A percentile compares a stretch with the other conserved stretches of the same genome.
Evolutionary conservation across 2,329 filamentous ascomycete genomes (phyloP).

Genomic region (Thielaviopsis populi): DNA sequence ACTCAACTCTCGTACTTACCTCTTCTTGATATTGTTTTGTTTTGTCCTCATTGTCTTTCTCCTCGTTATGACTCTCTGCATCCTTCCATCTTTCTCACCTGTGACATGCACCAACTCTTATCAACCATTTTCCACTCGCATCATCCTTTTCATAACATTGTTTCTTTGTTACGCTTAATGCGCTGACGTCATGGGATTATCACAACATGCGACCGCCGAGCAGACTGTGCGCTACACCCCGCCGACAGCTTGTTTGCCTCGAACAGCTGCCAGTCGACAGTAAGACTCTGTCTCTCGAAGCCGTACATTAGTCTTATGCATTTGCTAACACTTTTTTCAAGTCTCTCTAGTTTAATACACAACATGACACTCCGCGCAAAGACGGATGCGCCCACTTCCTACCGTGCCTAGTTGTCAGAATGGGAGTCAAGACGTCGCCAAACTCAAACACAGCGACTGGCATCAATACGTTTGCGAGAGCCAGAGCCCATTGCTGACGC

Average conservation of each 20-base stretch:
- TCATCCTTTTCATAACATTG: background rate
- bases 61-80: no score
- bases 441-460: background rate
- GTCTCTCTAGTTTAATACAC: background rate
- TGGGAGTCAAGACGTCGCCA: background rate
- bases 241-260: background rate
- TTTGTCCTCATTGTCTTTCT: no score
- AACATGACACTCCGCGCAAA: background rate
- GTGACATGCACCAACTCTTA: background rate
- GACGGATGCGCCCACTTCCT: background rate
- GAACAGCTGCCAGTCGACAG: background rate
- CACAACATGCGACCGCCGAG: background rate
- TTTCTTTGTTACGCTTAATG: background rate
- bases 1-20: no score
- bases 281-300: background rate
- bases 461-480: background rate
- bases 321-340: background rate
- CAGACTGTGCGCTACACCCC: background rate
- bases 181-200: background rate
- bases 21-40: no score
- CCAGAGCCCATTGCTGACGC: no score
- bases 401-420: background rate
- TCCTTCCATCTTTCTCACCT: no score
- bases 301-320: background rate
- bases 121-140: background rate